Conservation (phyloP, 139 green algal species). For the Bryopsis sp. region DNA sequence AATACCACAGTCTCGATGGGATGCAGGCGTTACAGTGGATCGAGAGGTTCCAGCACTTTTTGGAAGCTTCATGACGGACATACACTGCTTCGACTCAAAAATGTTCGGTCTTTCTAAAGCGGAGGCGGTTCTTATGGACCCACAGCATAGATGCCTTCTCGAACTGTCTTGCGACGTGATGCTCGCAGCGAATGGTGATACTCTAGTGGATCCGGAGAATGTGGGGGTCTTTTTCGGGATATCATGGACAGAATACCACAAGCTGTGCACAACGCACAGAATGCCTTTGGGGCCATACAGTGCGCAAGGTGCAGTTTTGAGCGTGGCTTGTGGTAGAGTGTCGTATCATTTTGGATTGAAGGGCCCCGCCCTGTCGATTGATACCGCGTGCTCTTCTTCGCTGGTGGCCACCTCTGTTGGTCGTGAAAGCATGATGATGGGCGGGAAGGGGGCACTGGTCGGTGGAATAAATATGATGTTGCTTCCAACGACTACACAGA, state of each 20-base stretch:
- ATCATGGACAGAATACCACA: constrained; percentile 61
- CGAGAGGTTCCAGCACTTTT: constrained; percentile 29
- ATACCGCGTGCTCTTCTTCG: constrained; percentile 83
- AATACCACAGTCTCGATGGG: constrained; percentile 21
- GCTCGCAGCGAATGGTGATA: constrained; percentile 1
- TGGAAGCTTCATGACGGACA: constrained; percentile 42
- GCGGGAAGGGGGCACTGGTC: constrained; percentile 29
- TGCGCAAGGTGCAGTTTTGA: constrained; percentile 56
- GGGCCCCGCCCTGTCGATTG: constrained; percentile 50
- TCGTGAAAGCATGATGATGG: constrained; percentile 23
- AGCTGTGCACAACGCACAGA: constrained; percentile 27
- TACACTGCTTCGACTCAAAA: constrained; percentile 50
- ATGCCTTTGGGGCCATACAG: constrained; percentile 35
- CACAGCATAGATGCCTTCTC: constrained; percentile 69
- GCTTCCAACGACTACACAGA: constrained; percentile 51
- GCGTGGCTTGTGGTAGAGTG: constrained; percentile 41
- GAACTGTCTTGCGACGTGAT: constrained; percentile 21
- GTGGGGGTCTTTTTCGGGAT: constrained; percentile 55
- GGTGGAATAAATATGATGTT: constrained; percentile 70
- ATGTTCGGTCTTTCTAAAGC: constrained; percentile 42
- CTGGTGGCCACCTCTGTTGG: constrained; percentile 63
- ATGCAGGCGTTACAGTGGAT: neutral
- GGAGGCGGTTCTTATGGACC: constrained; percentile 55
- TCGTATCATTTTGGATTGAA: constrained; percentile 59
- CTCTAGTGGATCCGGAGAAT: neutral